Percentiles rank a stretch among this genome's conserved stretches.
phyloP scores from a whole-genome alignment of 495 filamentous ascomycete genomes.

The Oidiodendron maius region DNA sequence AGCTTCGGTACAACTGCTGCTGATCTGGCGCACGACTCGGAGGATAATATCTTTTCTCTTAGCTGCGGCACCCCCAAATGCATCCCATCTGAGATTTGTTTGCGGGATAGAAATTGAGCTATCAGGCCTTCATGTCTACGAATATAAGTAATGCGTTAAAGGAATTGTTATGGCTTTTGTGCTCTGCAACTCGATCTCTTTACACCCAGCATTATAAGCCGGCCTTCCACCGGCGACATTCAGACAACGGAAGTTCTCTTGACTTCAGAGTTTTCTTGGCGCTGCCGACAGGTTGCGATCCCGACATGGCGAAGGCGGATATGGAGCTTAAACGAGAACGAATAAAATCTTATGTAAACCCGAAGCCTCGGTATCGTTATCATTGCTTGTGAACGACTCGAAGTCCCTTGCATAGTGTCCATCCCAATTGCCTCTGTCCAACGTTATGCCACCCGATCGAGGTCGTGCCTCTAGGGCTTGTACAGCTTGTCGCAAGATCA shows the following conservation, averaged over 20 bases:
- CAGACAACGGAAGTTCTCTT: no score
- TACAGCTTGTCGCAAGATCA: conserved; percentile 35
- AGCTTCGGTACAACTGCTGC: conserved; percentile 43
- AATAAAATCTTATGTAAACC: no score
- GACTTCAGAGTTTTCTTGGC: no score
- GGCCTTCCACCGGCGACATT: conserved; percentile 37
- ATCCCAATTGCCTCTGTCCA: no score
- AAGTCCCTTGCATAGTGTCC: no score
- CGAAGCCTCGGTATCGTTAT: no score
- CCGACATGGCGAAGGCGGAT: no score
- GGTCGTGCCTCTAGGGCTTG: conserved; percentile 40
- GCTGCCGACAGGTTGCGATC: no score
- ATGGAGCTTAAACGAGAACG: no score
- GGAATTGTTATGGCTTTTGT: conserved; percentile 48
- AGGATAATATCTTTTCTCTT: conserved; percentile 51
- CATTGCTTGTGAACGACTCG: no score
- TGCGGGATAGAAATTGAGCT: conserved; percentile 57
- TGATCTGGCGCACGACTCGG: conserved; percentile 42
- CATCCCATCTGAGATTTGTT: conserved; percentile 56
- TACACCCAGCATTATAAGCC: conserved; percentile 47
- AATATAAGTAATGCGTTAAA: no score
- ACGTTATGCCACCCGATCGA: conserved; percentile 41
- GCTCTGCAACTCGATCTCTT: conserved; percentile 51
- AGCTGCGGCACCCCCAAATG: conserved; percentile 53
- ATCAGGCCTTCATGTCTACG: conserved; percentile 61